Evolutionary conservation across 78 protist genomes (phyloP).

Genomic region (Thecamonas trahens): DNA sequence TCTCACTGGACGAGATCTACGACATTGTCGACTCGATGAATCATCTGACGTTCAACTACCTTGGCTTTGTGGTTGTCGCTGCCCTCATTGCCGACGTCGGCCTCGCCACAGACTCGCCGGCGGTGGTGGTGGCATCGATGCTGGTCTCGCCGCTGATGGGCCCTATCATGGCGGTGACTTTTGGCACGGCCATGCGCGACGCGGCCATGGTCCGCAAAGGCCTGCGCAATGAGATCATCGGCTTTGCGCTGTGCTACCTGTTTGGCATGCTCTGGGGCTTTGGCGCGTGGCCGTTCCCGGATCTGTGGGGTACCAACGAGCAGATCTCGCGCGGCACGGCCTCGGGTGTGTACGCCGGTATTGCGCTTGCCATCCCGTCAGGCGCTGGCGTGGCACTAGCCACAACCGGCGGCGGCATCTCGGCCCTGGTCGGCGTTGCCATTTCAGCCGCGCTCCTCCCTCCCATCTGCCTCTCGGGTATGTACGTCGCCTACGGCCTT

Average conservation of each 20-base stretch:
- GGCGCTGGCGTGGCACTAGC: not conserved
- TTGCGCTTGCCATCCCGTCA: not conserved
- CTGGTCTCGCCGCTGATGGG: not conserved
- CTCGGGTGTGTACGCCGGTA: not conserved
- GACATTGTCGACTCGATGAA: not conserved
- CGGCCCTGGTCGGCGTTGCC: not conserved
- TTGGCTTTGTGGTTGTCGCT: not conserved
- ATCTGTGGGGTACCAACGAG: too few species aligned
- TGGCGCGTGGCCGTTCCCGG: too few species aligned
- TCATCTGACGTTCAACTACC: not conserved
- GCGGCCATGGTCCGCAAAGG: not conserved
- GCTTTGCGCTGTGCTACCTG: not conserved
- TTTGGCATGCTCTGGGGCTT: not conserved
- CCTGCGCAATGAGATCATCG: not conserved
- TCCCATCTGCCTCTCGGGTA: not conserved
- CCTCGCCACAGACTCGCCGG: not conserved
- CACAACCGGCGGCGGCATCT: not conserved
- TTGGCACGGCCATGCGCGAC: not conserved
- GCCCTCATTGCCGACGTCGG: not conserved
- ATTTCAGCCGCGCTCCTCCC: not conserved
- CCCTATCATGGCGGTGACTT: not conserved
- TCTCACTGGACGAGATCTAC: not conserved
- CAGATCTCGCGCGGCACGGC: too few species aligned
- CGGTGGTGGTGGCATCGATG: not conserved
- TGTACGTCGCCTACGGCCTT: not conserved